A percentile compares a stretch with the other conserved stretches of the same genome.
These are phyloP conservation scores for Hanseniaspora singularis DNA, from an alignment of 805 yeast species.

Conservation along the genomic window DNA sequence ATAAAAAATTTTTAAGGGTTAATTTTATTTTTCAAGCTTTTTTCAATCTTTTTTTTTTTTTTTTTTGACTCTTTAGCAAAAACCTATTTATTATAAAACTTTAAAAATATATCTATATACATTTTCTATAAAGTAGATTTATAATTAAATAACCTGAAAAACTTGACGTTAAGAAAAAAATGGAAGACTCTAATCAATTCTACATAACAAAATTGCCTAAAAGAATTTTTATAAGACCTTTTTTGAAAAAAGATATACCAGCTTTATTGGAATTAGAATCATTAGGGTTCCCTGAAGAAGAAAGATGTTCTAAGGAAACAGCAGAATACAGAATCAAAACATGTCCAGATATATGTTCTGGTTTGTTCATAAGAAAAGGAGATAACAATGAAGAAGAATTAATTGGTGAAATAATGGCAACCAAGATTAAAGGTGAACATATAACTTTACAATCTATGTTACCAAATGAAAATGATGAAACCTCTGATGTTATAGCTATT, in stretches of 20 bases:
- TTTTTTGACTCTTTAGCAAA: too few species aligned
- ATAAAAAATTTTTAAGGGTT: too few species aligned
- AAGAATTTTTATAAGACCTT: conserved; percentile 11
- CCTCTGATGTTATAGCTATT: conserved; percentile 60
- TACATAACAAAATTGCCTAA: conserved; percentile 13
- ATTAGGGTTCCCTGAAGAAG: conserved; percentile 55
- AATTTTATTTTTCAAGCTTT: too few species aligned
- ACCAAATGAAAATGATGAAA: conserved; percentile 51
- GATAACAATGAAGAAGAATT: conserved; percentile 42
- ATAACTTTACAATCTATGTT: conserved; percentile 28
- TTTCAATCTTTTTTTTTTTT: too few species aligned
- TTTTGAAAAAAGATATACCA: conserved; percentile 42
- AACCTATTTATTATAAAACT: too few species aligned
- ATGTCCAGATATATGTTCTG: conserved; percentile 87
- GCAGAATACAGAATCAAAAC: conserved; percentile 55
- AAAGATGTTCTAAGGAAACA: conserved; percentile 56
- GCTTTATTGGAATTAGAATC: conserved; percentile 52
- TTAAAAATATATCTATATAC: too few species aligned
- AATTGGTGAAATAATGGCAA: conserved; percentile 71
- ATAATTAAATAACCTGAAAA: too few species aligned
- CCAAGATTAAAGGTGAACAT: conserved; percentile 39
- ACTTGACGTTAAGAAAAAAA: background rate
- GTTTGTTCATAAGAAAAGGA: conserved; percentile 68
- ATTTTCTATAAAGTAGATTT: too few species aligned
- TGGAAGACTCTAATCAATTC: conserved; percentile 13